Percentiles rank a stretch among this genome's conserved stretches.
These are phyloP conservation scores for Ceriops decandra DNA, from an alignment of 345 rosid genomes.

Conservation along the genomic window DNA sequence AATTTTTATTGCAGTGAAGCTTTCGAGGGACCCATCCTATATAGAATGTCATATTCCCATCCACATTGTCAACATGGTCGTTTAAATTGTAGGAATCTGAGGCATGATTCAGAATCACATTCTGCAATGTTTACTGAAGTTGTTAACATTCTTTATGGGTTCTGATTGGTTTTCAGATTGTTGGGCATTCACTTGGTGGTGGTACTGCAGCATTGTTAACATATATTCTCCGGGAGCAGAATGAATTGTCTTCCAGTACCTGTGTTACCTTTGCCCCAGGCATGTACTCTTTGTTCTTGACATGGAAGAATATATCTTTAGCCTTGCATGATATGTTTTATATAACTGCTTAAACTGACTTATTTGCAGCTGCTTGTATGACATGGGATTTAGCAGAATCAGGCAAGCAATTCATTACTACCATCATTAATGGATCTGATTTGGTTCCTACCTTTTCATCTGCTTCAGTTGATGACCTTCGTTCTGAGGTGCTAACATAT, in stretches of 20 bases:
- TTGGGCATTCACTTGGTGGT: constrained; percentile 98
- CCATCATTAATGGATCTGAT: constrained; percentile 88
- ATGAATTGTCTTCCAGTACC: constrained; percentile 72
- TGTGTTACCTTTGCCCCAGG: constrained; percentile 97
- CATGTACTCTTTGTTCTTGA: constrained; percentile 14
- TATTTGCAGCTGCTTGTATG: constrained; percentile 92
- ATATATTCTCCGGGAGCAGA: constrained; percentile 81
- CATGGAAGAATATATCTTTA: background rate
- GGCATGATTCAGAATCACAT: background rate
- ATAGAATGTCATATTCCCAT: no score
- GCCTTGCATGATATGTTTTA: background rate
- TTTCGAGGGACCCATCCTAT: no score
- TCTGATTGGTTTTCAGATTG: constrained; percentile 52
- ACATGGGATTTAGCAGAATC: constrained; percentile 99
- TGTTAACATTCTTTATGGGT: constrained; percentile 7
- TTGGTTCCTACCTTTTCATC: constrained; percentile 93
- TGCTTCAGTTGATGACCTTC: constrained; percentile 87
- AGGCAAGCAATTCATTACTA: constrained; percentile 81
- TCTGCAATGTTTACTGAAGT: background rate
- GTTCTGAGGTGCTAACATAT: constrained; percentile 62
- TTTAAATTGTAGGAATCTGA: no score
- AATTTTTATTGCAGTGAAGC: no score
- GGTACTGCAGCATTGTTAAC: constrained; percentile 94
- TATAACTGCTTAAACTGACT: constrained; percentile 27
- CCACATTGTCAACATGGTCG: no score